Percentiles rank a stretch among this genome's conserved stretches.
These are phyloP conservation scores for Elaeagnus macrophylla DNA, from an alignment of 306 rosid genomes.

Conservation along the genomic window DNA sequence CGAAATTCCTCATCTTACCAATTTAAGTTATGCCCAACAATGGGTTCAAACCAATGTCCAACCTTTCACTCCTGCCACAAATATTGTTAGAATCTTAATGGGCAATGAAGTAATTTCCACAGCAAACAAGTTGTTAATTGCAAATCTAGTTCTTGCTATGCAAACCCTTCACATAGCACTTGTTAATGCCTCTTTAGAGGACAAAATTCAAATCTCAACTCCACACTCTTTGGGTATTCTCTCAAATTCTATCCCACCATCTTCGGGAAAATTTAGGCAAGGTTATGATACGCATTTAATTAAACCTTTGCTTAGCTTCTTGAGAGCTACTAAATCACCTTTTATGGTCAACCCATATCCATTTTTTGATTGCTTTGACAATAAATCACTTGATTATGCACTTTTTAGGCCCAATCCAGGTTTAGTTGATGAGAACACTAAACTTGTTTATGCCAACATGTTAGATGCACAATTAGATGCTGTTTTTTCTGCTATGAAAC, in stretches of 20 bases:
- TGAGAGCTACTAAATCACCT: constrained; percentile 45
- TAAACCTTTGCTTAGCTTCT: constrained; percentile 61
- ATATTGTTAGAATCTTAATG: constrained; percentile 39
- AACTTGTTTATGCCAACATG: constrained; percentile 51
- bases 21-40: constrained; percentile 34
- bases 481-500: constrained; percentile 44
- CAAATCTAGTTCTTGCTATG: constrained; percentile 62
- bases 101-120: constrained; percentile 72
- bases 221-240: constrained; percentile 73
- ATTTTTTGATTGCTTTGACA: constrained; percentile 39
- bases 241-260: constrained; percentile 66
- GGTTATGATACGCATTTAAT: constrained; percentile 69
- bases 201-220: constrained; percentile 46
- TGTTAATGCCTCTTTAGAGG: constrained; percentile 30
- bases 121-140: constrained; percentile 40
- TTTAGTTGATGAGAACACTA: constrained; percentile 34
- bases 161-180: constrained; percentile 55
- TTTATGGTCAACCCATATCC: constrained; percentile 77
- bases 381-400: constrained; percentile 39
- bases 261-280: constrained; percentile 55
- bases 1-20: constrained; percentile 48
- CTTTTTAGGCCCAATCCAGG: constrained; percentile 49
- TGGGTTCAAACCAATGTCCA: constrained; percentile 52
- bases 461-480: constrained; percentile 75
- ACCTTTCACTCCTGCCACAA: constrained; percentile 47